These are phyloP conservation scores for Bothriochloa decipiens DNA, from an alignment of 176 grass and related monocot genomes.

Conservation along the genomic window DNA sequence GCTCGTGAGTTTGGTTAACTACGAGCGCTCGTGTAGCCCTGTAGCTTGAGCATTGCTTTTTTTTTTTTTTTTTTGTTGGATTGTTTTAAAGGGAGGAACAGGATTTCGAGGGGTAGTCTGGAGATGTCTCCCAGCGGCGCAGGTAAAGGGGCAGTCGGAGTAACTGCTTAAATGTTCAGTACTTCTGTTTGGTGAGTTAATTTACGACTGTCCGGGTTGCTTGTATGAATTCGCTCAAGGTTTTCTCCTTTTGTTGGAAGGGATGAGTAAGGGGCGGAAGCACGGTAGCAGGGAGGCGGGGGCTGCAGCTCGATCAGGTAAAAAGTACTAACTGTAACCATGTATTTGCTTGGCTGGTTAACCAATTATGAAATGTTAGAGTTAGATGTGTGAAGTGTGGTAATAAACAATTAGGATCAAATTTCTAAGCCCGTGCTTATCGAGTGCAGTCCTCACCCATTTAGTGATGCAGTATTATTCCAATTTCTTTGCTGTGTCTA, in stretches of 20 bases:
- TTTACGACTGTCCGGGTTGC: not conserved
- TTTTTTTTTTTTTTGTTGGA: not conserved
- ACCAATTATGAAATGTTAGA: not conserved
- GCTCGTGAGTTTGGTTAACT: not conserved
- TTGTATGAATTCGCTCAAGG: not conserved
- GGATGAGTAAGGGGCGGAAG: conserved; percentile 21
- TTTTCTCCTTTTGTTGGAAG: conserved; percentile 19
- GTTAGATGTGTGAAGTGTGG: conserved; percentile 1
- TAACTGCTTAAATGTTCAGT: conserved; percentile 12
- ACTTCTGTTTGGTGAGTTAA: conserved; percentile 4
- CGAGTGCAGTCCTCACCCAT: not conserved
- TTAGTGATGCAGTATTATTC: not conserved
- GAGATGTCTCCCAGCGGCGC: conserved; percentile 37
- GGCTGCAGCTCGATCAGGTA: conserved; percentile 44
- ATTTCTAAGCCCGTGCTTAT: not conserved
- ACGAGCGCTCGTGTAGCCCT: not conserved
- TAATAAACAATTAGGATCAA: not conserved
- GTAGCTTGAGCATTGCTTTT: conserved; percentile 7
- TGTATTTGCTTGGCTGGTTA: conserved; percentile 15
- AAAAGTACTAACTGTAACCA: not conserved
- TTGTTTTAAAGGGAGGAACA: conserved; percentile 36
- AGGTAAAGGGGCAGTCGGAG: conserved; percentile 29
- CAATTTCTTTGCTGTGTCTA: not conserved
- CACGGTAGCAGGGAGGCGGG: conserved; percentile 23
- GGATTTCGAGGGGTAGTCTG: not conserved